Conservation (phyloP, 495 filamentous ascomycete species). For the Annulohypoxylon nitens region DNA sequence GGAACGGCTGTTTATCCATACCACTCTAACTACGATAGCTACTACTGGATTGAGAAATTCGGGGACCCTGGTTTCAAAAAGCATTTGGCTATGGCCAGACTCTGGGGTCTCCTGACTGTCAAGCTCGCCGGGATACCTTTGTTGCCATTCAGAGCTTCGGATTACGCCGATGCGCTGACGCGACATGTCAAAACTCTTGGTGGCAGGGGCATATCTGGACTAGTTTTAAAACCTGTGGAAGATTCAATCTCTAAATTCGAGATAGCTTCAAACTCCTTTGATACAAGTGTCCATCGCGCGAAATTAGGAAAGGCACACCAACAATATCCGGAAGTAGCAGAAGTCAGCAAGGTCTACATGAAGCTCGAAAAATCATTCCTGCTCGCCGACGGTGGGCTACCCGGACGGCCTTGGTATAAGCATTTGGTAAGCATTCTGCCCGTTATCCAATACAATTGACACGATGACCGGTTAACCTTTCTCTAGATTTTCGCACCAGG, state of each 20-base stretch:
- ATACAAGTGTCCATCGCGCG: conserved; percentile 13
- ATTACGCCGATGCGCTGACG: conserved; percentile 72
- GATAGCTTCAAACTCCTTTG: conserved; percentile 14
- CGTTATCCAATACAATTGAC: not conserved
- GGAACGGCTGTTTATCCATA: conserved; percentile 77
- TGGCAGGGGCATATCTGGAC: conserved; percentile 16
- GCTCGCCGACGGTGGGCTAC: conserved; percentile 1
- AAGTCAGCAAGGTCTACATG: conserved; percentile 20
- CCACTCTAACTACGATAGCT: conserved; percentile 86
- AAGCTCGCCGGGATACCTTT: conserved; percentile 78
- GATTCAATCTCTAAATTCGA: conserved; percentile 19
- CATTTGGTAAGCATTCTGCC: conserved; percentile 12
- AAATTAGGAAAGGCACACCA: conserved; percentile 14
- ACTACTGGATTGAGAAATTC: conserved; percentile 79
- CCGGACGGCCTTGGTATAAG: conserved; percentile 30
- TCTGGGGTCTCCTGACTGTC: conserved; percentile 77
- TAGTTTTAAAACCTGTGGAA: conserved; percentile 16
- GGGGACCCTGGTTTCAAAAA: conserved; percentile 83
- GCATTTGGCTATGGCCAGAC: conserved; percentile 76
- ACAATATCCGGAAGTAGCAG: not conserved
- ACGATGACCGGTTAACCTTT: not conserved
- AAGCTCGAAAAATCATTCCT: conserved; percentile 24
- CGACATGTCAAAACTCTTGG: conserved; percentile 60
- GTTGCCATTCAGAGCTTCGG: conserved; percentile 76
- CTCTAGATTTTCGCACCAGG: conserved; percentile 26